phyloP scores from a whole-genome alignment of 495 filamentous ascomycete genomes.

The Umbilicaria muhlenbergii region DNA sequence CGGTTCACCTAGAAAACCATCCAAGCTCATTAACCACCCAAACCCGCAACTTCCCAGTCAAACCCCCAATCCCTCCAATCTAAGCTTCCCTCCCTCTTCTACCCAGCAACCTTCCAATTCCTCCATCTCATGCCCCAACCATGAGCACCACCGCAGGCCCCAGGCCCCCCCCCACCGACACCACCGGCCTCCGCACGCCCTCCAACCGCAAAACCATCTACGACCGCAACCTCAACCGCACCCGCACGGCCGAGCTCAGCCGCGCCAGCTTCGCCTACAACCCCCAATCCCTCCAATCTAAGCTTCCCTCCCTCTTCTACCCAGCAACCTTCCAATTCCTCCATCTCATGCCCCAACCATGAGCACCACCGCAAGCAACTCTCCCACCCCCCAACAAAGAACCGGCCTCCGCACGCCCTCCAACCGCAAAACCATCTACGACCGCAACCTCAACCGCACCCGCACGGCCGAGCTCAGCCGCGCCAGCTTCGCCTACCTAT shows the following conservation, averaged over 20 bases:
- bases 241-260: conserved; percentile 71
- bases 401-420: conserved; percentile 83
- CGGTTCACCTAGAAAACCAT: no score
- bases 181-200: conserved; percentile 3
- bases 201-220: conserved; percentile 79
- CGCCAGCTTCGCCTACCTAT: conserved; percentile 87
- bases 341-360: no score
- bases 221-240: conserved; percentile 83
- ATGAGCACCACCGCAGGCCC: background rate
- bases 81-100: no score
- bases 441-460: conserved; percentile 80
- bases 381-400: conserved; percentile 19
- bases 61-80: no score
- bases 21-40: no score
- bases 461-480: conserved; percentile 77
- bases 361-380: background rate
- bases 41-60: no score
- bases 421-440: conserved; percentile 94
- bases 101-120: conserved; percentile 1
- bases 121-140: no score
- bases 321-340: conserved; percentile 1
- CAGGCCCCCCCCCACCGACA: conserved; percentile 3
- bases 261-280: conserved; percentile 80
- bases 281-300: no score
- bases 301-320: no score